Conservation (phyloP, 345 rosid genomes). For the Ricinus communis region DNA sequence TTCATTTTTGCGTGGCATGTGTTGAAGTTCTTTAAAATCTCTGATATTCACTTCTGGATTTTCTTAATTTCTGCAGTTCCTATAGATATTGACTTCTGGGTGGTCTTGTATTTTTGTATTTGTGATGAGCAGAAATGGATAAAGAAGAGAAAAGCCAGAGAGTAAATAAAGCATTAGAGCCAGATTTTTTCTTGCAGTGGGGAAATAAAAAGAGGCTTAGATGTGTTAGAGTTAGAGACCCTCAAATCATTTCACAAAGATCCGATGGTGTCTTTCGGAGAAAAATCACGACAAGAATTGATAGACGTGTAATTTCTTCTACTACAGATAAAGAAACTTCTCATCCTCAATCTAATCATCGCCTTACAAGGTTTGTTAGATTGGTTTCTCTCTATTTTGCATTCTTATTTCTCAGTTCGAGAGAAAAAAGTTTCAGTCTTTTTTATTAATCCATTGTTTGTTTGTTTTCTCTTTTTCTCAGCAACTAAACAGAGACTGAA, state of each 20-base stretch:
- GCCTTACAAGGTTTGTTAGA: conserved; percentile 48
- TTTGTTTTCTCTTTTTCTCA: conserved; percentile 15
- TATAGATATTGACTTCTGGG: conserved; percentile 17
- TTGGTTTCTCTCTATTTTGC: neutral
- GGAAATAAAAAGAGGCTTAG: conserved; percentile 70
- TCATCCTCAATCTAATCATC: conserved; percentile 43
- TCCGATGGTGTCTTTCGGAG: conserved; percentile 45
- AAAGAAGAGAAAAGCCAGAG: conserved; percentile 48
- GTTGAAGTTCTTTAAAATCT: neutral
- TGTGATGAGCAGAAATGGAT: conserved; percentile 36
- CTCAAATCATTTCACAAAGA: conserved; percentile 46
- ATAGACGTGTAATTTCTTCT: conserved; percentile 35
- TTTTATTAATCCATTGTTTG: neutral
- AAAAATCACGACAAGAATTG: conserved; percentile 48
- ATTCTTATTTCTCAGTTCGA: neutral
- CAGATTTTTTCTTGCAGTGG: conserved; percentile 66
- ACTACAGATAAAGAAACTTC: conserved; percentile 38
- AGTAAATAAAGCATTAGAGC: conserved; percentile 43
- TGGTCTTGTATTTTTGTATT: neutral
- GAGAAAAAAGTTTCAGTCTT: neutral
- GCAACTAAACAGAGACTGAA: conserved; percentile 23
- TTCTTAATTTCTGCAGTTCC: no score
- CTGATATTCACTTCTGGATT: conserved; percentile 13
- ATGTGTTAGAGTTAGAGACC: conserved; percentile 72
- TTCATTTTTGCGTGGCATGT: neutral